phyloP scores from a whole-genome alignment of 768 basidiomycete species.

The Mycena rebaudengoi region DNA sequence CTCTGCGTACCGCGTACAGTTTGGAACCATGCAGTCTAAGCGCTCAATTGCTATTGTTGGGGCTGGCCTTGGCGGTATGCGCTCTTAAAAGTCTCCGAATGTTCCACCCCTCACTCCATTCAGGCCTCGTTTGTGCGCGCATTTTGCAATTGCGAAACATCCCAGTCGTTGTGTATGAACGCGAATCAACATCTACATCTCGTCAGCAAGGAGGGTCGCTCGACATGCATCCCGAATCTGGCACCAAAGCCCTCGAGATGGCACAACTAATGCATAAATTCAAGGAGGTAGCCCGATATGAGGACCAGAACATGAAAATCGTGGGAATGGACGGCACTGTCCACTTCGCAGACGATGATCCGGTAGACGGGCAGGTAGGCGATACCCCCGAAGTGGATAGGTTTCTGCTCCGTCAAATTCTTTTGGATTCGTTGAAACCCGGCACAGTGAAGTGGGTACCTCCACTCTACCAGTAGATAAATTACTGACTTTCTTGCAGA shows the following conservation, averaged over 20 bases:
- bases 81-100: background rate
- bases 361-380: too few species aligned
- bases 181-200: background rate
- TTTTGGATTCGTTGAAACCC: background rate
- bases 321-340: background rate
- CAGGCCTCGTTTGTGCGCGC: too few species aligned
- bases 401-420: background rate
- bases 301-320: too few species aligned
- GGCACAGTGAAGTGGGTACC: background rate
- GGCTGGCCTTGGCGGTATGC: background rate
- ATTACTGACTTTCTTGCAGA: background rate
- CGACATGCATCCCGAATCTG: too few species aligned
- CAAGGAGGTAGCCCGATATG: background rate
- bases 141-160: background rate
- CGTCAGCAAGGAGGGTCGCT: too few species aligned
- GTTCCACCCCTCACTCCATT: background rate
- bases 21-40: background rate
- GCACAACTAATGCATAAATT: too few species aligned
- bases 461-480: background rate
- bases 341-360: background rate
- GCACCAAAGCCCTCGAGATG: too few species aligned
- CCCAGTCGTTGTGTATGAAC: background rate
- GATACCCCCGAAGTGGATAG: background rate
- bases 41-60: background rate
- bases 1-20: too few species aligned